A percentile compares a stretch with the other conserved stretches of the same genome.
Conservation (phyloP, 2,329 filamentous ascomycete genomes). For the Chrysoporthe cubensis region DNA sequence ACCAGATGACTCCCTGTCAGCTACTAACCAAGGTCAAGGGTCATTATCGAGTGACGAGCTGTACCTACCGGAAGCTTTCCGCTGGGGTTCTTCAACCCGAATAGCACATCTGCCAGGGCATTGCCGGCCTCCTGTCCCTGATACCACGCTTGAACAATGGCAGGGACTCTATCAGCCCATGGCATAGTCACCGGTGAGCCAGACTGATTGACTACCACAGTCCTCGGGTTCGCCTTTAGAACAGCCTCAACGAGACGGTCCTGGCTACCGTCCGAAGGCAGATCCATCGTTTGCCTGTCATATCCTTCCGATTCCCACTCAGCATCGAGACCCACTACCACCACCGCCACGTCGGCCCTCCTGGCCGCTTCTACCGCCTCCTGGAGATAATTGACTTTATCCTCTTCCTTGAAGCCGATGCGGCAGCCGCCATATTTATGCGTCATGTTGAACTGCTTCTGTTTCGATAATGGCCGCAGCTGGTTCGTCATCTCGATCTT, state of each 20-base stretch:
- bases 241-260: slow-evolving; percentile 68
- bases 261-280: slow-evolving; percentile 60
- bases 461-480: slow-evolving; percentile 63
- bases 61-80: slow-evolving; percentile 66
- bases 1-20: slow-evolving; percentile 8
- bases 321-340: slow-evolving; percentile 71
- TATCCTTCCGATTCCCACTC: slow-evolving; percentile 80
- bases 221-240: slow-evolving; percentile 64
- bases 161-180: slow-evolving; percentile 67
- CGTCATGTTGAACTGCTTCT: slow-evolving; percentile 58
- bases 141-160: slow-evolving; percentile 73
- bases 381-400: slow-evolving; percentile 64
- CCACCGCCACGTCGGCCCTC: slow-evolving; percentile 67
- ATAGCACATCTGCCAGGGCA: slow-evolving; percentile 68
- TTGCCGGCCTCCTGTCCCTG: slow-evolving; percentile 73
- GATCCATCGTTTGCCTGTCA: slow-evolving; percentile 64
- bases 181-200: slow-evolving; percentile 73
- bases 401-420: slow-evolving; percentile 71
- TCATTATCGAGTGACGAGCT: not conserved
- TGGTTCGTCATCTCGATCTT: slow-evolving; percentile 70
- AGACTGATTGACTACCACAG: slow-evolving; percentile 71
- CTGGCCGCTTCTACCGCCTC: slow-evolving; percentile 66
- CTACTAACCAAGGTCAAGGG: not conserved
- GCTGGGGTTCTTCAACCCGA: slow-evolving; percentile 65
- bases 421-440: slow-evolving; percentile 73